phyloP scores from a whole-genome alignment of 1,284 basidiomycete genomes.

The Cerrena zonata region DNA sequence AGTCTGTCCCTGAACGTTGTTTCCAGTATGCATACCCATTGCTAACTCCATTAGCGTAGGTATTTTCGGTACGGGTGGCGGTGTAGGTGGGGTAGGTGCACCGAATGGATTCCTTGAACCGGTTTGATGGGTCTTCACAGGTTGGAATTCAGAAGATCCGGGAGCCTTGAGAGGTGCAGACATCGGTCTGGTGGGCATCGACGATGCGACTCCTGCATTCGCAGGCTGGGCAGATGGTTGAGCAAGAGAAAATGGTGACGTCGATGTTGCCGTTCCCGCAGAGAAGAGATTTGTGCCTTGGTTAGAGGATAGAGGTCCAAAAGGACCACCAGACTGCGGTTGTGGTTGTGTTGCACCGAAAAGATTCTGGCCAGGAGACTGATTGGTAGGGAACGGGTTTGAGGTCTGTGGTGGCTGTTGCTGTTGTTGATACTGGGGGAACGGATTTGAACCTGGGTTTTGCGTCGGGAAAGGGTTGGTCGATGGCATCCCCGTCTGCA shows the following conservation, averaged over 20 bases:
- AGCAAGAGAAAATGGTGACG: constrained; percentile 18
- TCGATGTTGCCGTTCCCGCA: constrained; percentile 6
- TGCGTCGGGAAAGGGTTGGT: background rate
- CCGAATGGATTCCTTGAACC: constrained; percentile 96
- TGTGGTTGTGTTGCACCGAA: background rate
- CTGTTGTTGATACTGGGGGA: constrained; percentile 10
- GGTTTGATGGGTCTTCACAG: constrained; percentile 84
- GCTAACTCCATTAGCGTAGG: constrained; percentile 81
- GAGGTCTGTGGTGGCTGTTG: constrained; percentile 13
- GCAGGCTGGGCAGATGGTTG: constrained; percentile 11
- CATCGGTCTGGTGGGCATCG: constrained; percentile 49
- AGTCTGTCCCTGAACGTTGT: constrained; percentile 20
- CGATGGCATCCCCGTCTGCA: constrained; percentile 5
- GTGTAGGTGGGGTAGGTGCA: constrained; percentile 57
- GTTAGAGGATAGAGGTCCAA: constrained; percentile 7
- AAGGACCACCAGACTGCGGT: constrained; percentile 7
- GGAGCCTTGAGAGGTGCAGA: constrained; percentile 58
- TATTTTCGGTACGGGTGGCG: constrained; percentile 66
- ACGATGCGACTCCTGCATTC: constrained; percentile 10
- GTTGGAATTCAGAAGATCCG: constrained; percentile 39
- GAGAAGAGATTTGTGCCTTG: too few relatives aligned
- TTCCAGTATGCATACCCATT: constrained; percentile 36
- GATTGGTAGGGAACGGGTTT: constrained; percentile 16
- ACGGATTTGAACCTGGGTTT: constrained; percentile 11
- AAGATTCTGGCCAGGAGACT: constrained; percentile 1